Percentiles rank a stretch among this genome's conserved stretches.
phyloP scores from a whole-genome alignment of 1,284 basidiomycete species.

The Amylostereum areolatum region DNA sequence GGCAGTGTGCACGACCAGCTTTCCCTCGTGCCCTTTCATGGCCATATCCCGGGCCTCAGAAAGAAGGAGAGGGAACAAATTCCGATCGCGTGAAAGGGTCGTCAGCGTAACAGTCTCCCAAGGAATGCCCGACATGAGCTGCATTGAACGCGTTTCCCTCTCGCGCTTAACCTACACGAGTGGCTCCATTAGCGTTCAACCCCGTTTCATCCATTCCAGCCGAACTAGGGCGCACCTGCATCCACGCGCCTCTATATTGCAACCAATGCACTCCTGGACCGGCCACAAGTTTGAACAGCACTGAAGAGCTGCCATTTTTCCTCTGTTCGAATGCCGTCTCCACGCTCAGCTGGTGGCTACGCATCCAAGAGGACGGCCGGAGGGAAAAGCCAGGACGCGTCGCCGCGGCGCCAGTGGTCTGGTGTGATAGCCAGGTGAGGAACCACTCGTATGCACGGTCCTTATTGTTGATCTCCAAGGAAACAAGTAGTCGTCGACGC shows the following conservation, averaged over 20 bases:
- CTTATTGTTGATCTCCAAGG: slow-evolving; percentile 94
- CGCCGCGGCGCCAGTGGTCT: slow-evolving; percentile 34
- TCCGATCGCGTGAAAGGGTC: slow-evolving; percentile 81
- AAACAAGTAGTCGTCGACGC: slow-evolving; percentile 88
- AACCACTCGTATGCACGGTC: slow-evolving; percentile 97
- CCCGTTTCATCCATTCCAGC: no score
- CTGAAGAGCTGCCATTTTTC: slow-evolving; percentile 83
- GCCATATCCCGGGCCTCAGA: slow-evolving; percentile 87
- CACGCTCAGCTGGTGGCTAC: slow-evolving; percentile 90
- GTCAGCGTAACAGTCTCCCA: slow-evolving; percentile 98
- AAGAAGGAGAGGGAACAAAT: slow-evolving; percentile 78
- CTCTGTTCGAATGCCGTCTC: slow-evolving; percentile 88
- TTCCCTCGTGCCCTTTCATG: slow-evolving; percentile 83
- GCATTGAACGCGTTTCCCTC: slow-evolving; percentile 89
- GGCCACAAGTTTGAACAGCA: slow-evolving; percentile 89
- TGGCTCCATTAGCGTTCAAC: background rate
- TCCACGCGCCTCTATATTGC: slow-evolving; percentile 87
- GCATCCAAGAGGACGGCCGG: slow-evolving; percentile 44
- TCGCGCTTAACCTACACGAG: slow-evolving; percentile 79
- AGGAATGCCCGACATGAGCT: slow-evolving; percentile 86
- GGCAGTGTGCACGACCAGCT: slow-evolving; percentile 93
- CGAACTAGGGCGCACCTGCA: slow-evolving; percentile 77
- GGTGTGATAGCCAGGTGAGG: slow-evolving; percentile 90
- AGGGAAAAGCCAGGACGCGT: slow-evolving; percentile 20
- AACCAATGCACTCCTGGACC: slow-evolving; percentile 96